Evolutionary conservation across 129 eudicot species (phyloP), one percentile per base, ranked within the genome.

Genomic region (Lactuca sativa): DNA sequence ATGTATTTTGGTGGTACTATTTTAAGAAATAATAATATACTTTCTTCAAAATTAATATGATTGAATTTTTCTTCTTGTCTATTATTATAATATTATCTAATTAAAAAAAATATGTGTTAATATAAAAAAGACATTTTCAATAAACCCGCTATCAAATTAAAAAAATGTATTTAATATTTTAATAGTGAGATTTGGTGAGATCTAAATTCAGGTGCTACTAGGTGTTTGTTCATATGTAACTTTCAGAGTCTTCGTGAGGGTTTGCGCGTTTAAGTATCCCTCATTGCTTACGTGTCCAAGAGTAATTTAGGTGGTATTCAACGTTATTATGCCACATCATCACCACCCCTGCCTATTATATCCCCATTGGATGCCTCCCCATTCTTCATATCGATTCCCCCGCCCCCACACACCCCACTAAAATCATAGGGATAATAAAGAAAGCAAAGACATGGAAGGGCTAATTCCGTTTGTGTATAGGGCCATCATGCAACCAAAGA

Each of bases 401-500:
- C 43, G 6, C 48, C 66, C 65, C 32, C 15, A 14, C 8, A 32
- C 15, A 13, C 9, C 43, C 47, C 37, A 60, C 37, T 32, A 61
- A n/a, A 61, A 36, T 5, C 11, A 61, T 14, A 61, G 9, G 25
- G 44, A 61, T 12, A 61, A 61, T 34, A 61, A 61, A 7, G 44
- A 14, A 37, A 47, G 52, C 18, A 36, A 15, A 7, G 7, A 36
- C 32, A 67, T 67, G 72, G 72, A 67, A 51, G 72, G 72, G 6
- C 61, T 67, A 37, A 67, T 67, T 53, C 72, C 72, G 3, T 67
- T 67, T 67, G 72, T 67, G 51, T 67, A 67, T 53, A 67, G 51
- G 44, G 72, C 62, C 60, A 67, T 67, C 62, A 33, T 53, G 72
- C 72, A 67, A 34, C 72, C 36, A 67, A 67, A 53, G 72, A 55